These are phyloP conservation scores for Magnaporthiopsis poae DNA, from an alignment of 2,329 filamentous ascomycete genomes.

Conservation along the genomic window DNA sequence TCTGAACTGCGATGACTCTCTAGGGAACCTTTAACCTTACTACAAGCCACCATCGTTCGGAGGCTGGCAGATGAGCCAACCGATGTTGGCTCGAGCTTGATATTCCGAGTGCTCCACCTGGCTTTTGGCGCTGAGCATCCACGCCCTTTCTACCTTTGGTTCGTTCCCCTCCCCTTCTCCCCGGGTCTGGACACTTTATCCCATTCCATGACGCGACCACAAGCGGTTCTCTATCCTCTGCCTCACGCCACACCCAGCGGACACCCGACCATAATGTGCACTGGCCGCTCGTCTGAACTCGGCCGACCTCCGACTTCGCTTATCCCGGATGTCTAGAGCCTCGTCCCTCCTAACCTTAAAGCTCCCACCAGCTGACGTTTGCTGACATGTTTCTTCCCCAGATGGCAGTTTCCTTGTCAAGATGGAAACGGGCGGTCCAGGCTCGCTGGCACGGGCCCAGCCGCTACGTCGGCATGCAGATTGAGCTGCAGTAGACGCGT, in stretches of 20 bases:
- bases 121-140: background rate
- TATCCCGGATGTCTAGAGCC: background rate
- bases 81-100: background rate
- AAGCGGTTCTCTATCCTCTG: background rate
- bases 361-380: background rate
- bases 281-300: background rate
- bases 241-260: background rate
- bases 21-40: background rate
- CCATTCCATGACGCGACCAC: background rate
- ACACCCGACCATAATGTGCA: background rate
- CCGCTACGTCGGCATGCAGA: background rate
- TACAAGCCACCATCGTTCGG: background rate
- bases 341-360: background rate
- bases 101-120: background rate
- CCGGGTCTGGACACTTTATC: background rate
- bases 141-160: background rate
- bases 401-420: background rate
- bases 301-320: background rate
- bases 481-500: background rate
- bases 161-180: background rate
- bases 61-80: background rate
- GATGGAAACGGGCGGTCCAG: background rate
- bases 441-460: background rate
- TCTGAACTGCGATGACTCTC: background rate
- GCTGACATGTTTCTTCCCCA: background rate